Base-by-base conservation (phyloP, 2,329 filamentous ascomycete genomes). In the Chrysosporium queenslandicum region DNA sequence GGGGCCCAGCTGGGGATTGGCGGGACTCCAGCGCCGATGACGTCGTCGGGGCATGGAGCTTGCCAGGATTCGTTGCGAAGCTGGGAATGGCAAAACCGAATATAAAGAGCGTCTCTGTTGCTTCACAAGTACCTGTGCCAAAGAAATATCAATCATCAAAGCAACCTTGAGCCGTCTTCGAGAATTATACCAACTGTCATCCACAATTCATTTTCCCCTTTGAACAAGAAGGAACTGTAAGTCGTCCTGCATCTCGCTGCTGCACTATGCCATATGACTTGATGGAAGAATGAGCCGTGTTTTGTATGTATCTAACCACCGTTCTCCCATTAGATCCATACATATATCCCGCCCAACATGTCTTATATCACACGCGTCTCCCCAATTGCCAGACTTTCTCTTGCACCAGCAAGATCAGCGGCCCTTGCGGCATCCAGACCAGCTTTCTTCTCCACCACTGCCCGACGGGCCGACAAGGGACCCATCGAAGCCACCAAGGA, bases 401-500 rank as follows among this genome's bases (percentile, higher is more conserved):
- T 56, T 43, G 51, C 59, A 34, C 53, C 56, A 37, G 43, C 41
- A 46, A 41, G 49, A 32, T 50, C 58, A 49, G 42, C 52, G 46
- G 37, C 52, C 36, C 51, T 52, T 29, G 56, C 58, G 41, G 56
- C 58, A 25, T 50, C 60, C 40, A 53, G 59, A 46, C 55, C 61
- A 40, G 55, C 55, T 12, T 61, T 62, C 50, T 78, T 83, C 70
- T 77, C 76, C 62, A 80, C 77, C 55, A 74, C 77, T 9, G 63
- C 70, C 36, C 39, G 16, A 39, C 60, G 66, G 41, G 61, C 66
- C 18, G 68, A 76, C 50, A 81, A 77, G 67, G 70, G 73, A 37
- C 72, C 76, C 32, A 66, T 77, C 45, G 77, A 82, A 41, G 63
- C 69, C 5, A 75, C 75, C 58, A 82, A 81, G 66, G 77, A 82